phyloP scores from a whole-genome alignment of 352 stramenopile species.

The Pythium rhizo-oryzae region DNA sequence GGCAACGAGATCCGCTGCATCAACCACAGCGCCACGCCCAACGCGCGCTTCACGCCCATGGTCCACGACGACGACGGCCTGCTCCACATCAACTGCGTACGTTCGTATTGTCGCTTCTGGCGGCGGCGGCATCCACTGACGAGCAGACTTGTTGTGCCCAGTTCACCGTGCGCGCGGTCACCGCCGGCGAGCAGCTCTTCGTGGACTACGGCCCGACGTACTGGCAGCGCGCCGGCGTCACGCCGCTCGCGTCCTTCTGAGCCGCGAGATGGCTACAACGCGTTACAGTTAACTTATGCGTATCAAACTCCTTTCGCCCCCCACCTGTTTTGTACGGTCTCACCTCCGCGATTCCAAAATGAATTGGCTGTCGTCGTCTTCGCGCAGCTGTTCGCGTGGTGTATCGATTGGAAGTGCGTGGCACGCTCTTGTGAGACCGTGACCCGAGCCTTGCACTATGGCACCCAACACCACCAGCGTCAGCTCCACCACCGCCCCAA shows the following conservation, averaged over 20 bases:
- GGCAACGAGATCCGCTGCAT: constrained; percentile 81
- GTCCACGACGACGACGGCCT: constrained; percentile 52
- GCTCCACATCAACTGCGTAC: constrained; percentile 75
- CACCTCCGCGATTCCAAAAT: no score
- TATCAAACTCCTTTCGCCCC: constrained; percentile 17
- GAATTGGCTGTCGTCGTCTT: neutral
- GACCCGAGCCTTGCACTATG: no score
- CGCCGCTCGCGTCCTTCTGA: constrained; percentile 36
- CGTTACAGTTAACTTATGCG: constrained; percentile 9
- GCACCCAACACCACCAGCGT: neutral
- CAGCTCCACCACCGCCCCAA: neutral
- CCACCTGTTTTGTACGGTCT: constrained; percentile 14
- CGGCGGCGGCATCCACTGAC: no score
- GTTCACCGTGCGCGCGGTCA: constrained; percentile 54
- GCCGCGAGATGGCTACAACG: constrained; percentile 8
- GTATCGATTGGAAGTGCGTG: constrained; percentile 30
- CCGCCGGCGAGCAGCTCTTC: constrained; percentile 61
- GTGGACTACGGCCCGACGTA: constrained; percentile 76
- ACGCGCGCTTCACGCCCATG: constrained; percentile 65
- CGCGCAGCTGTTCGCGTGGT: constrained; percentile 9
- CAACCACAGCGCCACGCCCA: constrained; percentile 69
- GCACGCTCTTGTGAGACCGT: no score
- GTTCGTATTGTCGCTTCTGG: constrained; percentile 16
- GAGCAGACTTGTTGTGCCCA: constrained; percentile 14
- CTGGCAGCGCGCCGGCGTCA: constrained; percentile 62